Base-by-base conservation (phyloP, 768 basidiomycete species). In the Paxillus involutus region DNA sequence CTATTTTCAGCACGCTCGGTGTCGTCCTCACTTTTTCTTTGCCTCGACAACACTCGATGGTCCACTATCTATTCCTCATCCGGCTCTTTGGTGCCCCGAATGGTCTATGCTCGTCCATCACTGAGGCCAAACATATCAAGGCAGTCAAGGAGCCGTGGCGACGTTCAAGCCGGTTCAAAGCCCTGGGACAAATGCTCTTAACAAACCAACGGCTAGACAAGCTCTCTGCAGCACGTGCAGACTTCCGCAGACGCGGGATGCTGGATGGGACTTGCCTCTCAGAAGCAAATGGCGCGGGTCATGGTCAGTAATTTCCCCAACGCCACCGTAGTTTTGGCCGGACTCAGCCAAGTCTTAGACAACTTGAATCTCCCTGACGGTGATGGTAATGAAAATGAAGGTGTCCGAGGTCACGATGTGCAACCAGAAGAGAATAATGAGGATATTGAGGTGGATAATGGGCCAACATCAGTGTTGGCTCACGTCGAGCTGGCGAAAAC, bases 91-190 rank as follows among this genome's bases (percentile, higher is more conserved):
- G 67, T 13, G 59, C 67, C 9, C 72, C 67, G 3, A 71, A 71
- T 50, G 71, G 73, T 1, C 62, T 73, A 2, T 72, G 73, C 49
- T 68, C 66, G 0, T 73, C 70, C 10, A 73, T 73, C 13, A 73
- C 70, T 0, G 72, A 74, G 35, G 64, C 65, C 1, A 67, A 68
- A 44, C 71, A 70, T 43, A 70, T 71, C 48, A 67, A 68, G 32
- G 71, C 69, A 6, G 69, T 74, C 10, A 73, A 73, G 47, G 36
- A 70, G 41, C 72, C 70, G 1, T 75, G 62, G 55, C 62, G 62
- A 1, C 59, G 59, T 1, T 72, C 72, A 2, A 72, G 59, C 49
- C 24, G 12, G 10, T 43, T 42, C 1, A 59, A 51, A 44, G 37
- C 65, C 0, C 59, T 73, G 1, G 43, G 48, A 0, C 69, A 72